Base-by-base conservation (phyloP, 1,139 yeast species). In the Eremothecium gossypii region DNA sequence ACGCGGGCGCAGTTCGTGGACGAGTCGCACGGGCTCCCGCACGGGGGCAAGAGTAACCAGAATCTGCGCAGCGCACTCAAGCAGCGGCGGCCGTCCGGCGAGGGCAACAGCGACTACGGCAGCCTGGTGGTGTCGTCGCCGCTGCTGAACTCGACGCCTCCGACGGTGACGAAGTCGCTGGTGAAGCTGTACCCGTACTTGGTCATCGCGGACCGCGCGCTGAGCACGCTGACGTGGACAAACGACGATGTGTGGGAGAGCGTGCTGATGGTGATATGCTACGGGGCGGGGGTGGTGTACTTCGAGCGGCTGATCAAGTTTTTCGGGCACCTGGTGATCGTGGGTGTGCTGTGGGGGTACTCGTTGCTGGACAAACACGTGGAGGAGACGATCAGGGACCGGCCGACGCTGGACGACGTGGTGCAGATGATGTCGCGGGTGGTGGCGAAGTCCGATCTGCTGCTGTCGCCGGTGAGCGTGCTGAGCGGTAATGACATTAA, bases 221-320 rank as follows among this genome's bases (percentile, higher is more conserved):
- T 87, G 42, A 77, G 87, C 30, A 70, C 89, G 28, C 63, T 84
- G 27, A 89, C 97, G 0, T 91, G 98, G 98, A 85, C 96, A 2
- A 80, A 81, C 47, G 89, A 83, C 35, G 94, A 86, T 61, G 71
- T 74, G 38, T 86, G 93, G 86, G 66, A 81, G 46, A 79, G 87
- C 52, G 67, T 84, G 26, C 69, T 85, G 29, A 56, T 83, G 35
- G 75, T 83, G 27, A 67, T 78, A 17, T 52, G 71, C 11, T 81
- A 76, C 62, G 67, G 78, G 1, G 66, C 83, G 8, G 58, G 73
- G 8, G 85, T 85, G 27, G 65, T 83, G 27, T 85, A 89, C 62
- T 83, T 83, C 58, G 93, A 86, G 55, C 64, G 69, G 23, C 65
- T 87, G 45, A 74, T 85, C 36, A 75, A 77, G 23, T 87, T 85